A percentile compares a stretch with the other conserved stretches of the same genome.
phyloP scores from a whole-genome alignment of 495 filamentous ascomycete genomes.

The Penicillium desertorum region DNA sequence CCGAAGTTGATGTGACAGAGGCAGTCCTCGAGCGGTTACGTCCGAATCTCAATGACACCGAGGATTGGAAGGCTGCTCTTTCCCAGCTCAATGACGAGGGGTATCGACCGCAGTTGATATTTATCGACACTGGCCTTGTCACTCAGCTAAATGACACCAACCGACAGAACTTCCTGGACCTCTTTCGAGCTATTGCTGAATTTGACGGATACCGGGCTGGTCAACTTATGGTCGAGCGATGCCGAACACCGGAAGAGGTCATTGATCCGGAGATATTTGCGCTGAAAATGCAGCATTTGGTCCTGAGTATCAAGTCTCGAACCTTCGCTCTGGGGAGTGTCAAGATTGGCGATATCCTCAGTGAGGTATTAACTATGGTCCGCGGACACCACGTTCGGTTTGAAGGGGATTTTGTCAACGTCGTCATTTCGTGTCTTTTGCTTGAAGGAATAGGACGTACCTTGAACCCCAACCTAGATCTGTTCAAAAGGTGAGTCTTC shows the following conservation, averaged over 20 bases:
- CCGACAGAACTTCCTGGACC: constrained; percentile 87
- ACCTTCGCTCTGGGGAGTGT: constrained; percentile 94
- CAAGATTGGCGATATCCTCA: constrained; percentile 93
- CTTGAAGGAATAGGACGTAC: constrained; percentile 91
- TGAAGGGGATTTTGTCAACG: constrained; percentile 98
- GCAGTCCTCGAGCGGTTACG: constrained; percentile 75
- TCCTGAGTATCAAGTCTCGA: constrained; percentile 80
- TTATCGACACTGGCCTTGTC: constrained; percentile 96
- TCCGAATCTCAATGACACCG: constrained; percentile 62
- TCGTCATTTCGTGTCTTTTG: constrained; percentile 90
- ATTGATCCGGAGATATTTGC: constrained; percentile 87
- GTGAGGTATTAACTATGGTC: constrained; percentile 89
- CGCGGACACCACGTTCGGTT: constrained; percentile 89
- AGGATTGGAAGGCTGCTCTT: constrained; percentile 72
- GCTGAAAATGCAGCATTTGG: constrained; percentile 93
- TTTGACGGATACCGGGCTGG: constrained; percentile 97
- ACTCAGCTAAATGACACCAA: constrained; percentile 89
- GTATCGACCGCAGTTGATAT: constrained; percentile 90
- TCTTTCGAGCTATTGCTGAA: constrained; percentile 94
- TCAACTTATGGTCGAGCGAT: constrained; percentile 93
- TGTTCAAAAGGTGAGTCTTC: constrained; percentile 69
- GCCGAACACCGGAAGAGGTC: constrained; percentile 84
- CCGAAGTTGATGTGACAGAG: constrained; percentile 76
- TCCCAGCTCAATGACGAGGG: constrained; percentile 81
- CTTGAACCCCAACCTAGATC: constrained; percentile 82